These are phyloP conservation scores for Fusarium udum DNA, from an alignment of 2,329 filamentous ascomycete species.

Conservation along the genomic window DNA sequence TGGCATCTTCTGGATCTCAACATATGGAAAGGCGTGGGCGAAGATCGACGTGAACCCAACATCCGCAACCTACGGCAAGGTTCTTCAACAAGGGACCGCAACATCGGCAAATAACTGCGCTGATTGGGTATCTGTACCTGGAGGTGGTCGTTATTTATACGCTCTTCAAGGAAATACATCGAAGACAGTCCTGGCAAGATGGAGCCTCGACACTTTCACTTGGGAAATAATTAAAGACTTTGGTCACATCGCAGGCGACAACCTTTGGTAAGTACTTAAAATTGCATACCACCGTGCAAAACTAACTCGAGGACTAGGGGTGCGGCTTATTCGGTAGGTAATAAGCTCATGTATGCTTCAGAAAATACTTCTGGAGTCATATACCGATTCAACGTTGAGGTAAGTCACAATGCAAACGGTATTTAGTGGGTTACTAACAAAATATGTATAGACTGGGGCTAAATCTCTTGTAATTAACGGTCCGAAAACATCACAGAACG, in stretches of 20 bases:
- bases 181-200: background rate
- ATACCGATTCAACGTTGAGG: constrained; percentile 2
- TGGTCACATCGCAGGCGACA: background rate
- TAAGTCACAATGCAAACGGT: accelerated
- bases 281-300: accelerated
- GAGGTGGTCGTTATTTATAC: background rate
- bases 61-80: background rate
- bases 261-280: background rate
- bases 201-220: background rate
- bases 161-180: background rate
- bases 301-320: background rate
- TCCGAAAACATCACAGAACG: constrained; percentile 7
- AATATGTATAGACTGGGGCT: background rate
- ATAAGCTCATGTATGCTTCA: constrained; percentile 2
- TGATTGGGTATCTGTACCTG: background rate
- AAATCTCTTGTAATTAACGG: constrained; percentile 2
- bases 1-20: constrained; percentile 5
- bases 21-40: background rate
- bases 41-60: constrained; percentile 10
- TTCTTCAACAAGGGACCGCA: background rate
- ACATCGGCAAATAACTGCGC: background rate
- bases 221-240: background rate
- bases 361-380: constrained; percentile 14
- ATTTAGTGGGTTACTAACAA: background rate
- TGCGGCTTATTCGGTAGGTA: constrained; percentile 5